Percentiles rank a stretch among this genome's conserved stretches.
These are phyloP conservation scores for Hypomyces perniciosus DNA, from an alignment of 2,329 filamentous ascomycete genomes.

Conservation along the genomic window DNA sequence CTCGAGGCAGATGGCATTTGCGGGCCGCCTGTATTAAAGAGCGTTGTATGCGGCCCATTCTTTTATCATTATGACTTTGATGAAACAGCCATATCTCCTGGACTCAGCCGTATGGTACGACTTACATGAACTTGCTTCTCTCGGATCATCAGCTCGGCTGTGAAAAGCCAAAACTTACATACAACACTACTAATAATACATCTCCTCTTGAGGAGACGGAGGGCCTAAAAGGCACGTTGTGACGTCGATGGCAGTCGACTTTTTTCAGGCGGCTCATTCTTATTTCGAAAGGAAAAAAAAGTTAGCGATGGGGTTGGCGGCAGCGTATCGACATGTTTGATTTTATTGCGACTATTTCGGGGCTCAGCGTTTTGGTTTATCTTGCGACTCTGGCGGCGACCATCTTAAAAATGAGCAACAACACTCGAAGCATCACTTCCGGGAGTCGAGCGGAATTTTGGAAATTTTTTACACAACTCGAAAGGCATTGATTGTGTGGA, in stretches of 20 bases:
- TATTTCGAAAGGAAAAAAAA: not conserved
- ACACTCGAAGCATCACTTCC: not conserved
- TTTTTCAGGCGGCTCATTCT: not conserved
- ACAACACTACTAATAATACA: not conserved
- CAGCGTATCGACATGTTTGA: not conserved
- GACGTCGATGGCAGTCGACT: not conserved
- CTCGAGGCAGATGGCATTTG: slow-evolving; percentile 34
- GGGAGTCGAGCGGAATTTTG: no score
- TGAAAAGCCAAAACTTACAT: not conserved
- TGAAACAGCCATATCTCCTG: not conserved
- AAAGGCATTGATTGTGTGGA: not conserved
- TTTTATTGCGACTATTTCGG: not conserved
- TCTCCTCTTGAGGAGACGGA: not conserved
- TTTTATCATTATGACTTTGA: slow-evolving; percentile 11
- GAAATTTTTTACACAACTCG: no score
- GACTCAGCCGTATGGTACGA: not conserved
- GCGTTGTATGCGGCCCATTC: not conserved
- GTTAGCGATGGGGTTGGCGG: not conserved
- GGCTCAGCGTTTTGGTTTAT: not conserved
- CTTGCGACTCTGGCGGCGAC: not conserved
- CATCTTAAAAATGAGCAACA: not conserved
- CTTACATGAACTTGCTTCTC: not conserved
- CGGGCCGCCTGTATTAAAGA: slow-evolving; percentile 38
- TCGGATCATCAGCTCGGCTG: not conserved
- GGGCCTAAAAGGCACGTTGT: not conserved